Evolutionary conservation across 495 filamentous ascomycete species (phyloP), one percentile per base, ranked within the genome.

Genomic region (Talaromyces stipitatus): DNA sequence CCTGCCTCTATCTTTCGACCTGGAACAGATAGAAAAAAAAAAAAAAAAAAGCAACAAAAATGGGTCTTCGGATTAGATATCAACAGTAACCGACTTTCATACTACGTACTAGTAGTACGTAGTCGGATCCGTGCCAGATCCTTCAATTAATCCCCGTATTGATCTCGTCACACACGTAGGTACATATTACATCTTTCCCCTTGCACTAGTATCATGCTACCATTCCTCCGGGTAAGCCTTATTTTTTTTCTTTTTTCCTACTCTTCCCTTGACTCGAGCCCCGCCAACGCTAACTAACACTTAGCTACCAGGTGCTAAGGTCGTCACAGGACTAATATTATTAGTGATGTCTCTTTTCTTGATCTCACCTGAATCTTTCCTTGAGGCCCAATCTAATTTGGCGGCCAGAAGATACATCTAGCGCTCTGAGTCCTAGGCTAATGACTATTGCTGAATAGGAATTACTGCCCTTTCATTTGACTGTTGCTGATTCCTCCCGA

Each of bases 161-260:
- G 18, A 24, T 26, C 45, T 12, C 45, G 45, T 48, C 22, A 48
- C 45, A 27, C 20, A 18, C 9, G 10, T 48, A n/a, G n/a, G 24
- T 48, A 26, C 45, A 46, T 10, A 41, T 41, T 41, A 41, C n/a
- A 41, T 41, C 14, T 41, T 41, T 41, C 36, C 36, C 36, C 36
- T 41, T 48, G 45, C 45, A 48, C 45, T 48, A 48, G 20, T 48
- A 48, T 48, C 45, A 48, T 48, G 22, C 24, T 48, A 48, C 45
- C 45, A 23, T 48, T 48, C 45, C 45, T 48, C 22, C 24, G 45
- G 45, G 45, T 48, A 26, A n/a, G 20, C 45, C 24, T 26, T 20
- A 48, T 24, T 6, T 48, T 12, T 48, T 18, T 48, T 48, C 20
- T 48, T 18, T 48, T 48, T 48, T 26, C 22, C 16, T 12, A 7